Conservation (phyloP, 140 eudicot genomes). For the Eryngium alpinum region DNA sequence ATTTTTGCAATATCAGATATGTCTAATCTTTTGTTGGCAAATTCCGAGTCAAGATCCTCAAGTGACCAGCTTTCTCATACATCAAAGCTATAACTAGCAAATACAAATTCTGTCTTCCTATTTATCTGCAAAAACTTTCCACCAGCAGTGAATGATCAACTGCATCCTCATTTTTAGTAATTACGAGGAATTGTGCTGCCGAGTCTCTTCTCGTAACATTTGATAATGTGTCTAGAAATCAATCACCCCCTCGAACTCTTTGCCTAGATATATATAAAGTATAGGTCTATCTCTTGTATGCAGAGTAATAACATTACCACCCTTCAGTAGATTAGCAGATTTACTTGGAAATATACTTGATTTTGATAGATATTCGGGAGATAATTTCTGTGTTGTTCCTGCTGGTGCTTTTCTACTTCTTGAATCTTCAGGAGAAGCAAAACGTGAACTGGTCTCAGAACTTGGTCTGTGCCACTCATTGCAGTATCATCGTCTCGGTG, state of each 20-base stretch:
- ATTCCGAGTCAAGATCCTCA: slow-evolving; percentile 59
- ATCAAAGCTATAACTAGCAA: slow-evolving; percentile 97
- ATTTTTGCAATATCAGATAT: slow-evolving; percentile 39
- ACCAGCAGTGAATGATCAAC: slow-evolving; percentile 91
- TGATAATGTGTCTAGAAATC: slow-evolving; percentile 73
- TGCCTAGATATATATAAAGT: slow-evolving; percentile 89
- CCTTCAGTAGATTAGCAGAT: slow-evolving; percentile 64
- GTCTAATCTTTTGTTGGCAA: slow-evolving; percentile 41
- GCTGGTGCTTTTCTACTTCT: slow-evolving; percentile 55
- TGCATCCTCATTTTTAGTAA: slow-evolving; percentile 65
- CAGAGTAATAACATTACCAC: slow-evolving; percentile 75
- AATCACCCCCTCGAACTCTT: slow-evolving; percentile 92
- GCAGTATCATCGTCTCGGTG: slow-evolving; percentile 75
- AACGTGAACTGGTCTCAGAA: slow-evolving; percentile 65
- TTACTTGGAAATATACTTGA: slow-evolving; percentile 35
- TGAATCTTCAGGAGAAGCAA: slow-evolving; percentile 84
- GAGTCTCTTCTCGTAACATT: slow-evolving; percentile 89
- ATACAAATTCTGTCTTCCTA: slow-evolving; percentile 94
- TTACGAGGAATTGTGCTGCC: slow-evolving; percentile 90
- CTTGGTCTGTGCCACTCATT: slow-evolving; percentile 84
- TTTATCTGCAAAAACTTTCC: slow-evolving; percentile 98
- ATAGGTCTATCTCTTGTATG: slow-evolving; percentile 54
- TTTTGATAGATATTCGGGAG: slow-evolving; percentile 37
- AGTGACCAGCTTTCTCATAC: slow-evolving; percentile 99
- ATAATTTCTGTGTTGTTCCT: slow-evolving; percentile 45